These are phyloP conservation scores for Kuraishia ogatae DNA, from an alignment of 805 yeast species.

Conservation along the genomic window DNA sequence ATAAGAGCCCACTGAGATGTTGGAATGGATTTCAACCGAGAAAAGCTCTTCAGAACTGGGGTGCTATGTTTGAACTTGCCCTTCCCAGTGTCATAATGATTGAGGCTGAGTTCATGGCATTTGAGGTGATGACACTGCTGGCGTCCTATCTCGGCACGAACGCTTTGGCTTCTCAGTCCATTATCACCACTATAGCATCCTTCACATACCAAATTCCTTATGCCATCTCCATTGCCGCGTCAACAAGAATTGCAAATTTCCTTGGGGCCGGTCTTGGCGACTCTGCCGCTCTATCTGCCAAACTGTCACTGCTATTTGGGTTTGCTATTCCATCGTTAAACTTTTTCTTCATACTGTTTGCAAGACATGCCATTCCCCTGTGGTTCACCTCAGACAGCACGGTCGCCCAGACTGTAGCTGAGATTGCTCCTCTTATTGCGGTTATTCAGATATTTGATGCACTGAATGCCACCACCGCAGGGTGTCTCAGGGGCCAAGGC, in stretches of 20 bases:
- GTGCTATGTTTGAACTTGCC: slow-evolving; percentile 32
- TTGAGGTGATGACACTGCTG: slow-evolving; percentile 45
- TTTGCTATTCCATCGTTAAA: slow-evolving; percentile 31
- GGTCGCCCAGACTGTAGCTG: slow-evolving; percentile 41
- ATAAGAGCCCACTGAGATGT: slow-evolving; percentile 31
- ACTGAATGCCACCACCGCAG: slow-evolving; percentile 63
- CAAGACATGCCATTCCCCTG: slow-evolving; percentile 32
- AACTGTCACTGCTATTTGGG: slow-evolving; percentile 28
- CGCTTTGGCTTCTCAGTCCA: slow-evolving; percentile 44
- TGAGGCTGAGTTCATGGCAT: slow-evolving; percentile 52
- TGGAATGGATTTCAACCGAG: slow-evolving; percentile 37
- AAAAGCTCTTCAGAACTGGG: slow-evolving; percentile 39
- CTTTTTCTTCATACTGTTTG: slow-evolving; percentile 34
- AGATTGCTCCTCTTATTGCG: slow-evolving; percentile 55
- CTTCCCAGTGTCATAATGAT: slow-evolving; percentile 51
- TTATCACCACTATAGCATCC: slow-evolving; percentile 34
- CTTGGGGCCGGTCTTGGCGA: slow-evolving; percentile 30
- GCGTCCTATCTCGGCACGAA: slow-evolving; percentile 47
- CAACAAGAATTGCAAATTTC: slow-evolving; percentile 49
- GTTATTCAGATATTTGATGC: slow-evolving; percentile 66
- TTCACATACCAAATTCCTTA: slow-evolving; percentile 49
- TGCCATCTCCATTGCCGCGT: slow-evolving; percentile 49
- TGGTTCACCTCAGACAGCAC: slow-evolving; percentile 53
- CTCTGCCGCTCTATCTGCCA: slow-evolving; percentile 29
- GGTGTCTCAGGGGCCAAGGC: slow-evolving; percentile 74